Percentiles rank a stretch among this genome's conserved stretches.
phyloP scores from a whole-genome alignment of 257 asterid genomes.

The Vinca minor region DNA sequence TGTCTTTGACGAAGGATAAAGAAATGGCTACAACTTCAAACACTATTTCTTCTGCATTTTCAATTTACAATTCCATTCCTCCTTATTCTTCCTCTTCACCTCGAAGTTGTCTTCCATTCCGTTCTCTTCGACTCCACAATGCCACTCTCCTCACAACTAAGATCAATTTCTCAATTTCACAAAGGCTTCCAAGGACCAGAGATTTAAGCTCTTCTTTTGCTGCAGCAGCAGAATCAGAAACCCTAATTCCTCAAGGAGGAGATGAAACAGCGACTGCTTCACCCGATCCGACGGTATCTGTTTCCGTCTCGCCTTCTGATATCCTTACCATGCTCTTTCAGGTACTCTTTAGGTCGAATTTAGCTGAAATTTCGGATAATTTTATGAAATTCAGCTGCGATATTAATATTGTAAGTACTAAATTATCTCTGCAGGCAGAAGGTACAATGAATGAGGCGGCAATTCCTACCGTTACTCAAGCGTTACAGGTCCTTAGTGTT shows the following conservation, averaged over 20 bases:
- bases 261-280: conserved; percentile 24
- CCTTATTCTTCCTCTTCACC: conserved; percentile 14
- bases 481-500: conserved; percentile 49
- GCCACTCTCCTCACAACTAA: conserved; percentile 6
- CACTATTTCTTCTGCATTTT: conserved; percentile 31
- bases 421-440: conserved; percentile 61
- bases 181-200: conserved; percentile 18
- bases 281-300: conserved; percentile 61
- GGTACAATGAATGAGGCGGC: conserved; percentile 64
- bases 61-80: conserved; percentile 21
- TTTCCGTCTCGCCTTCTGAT: conserved; percentile 78
- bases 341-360: conserved; percentile 27
- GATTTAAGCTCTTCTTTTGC: conserved; percentile 27
- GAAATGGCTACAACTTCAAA: conserved; percentile 41
- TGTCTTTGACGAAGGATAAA: not conserved
- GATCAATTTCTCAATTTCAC: conserved; percentile 18
- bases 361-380: not conserved
- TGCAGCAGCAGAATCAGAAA: conserved; percentile 33
- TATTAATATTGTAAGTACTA: not conserved
- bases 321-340: conserved; percentile 80
- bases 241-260: conserved; percentile 20
- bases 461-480: conserved; percentile 54
- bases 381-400: not conserved
- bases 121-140: not conserved
- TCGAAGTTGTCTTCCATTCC: conserved; percentile 11